Evolutionary conservation across 257 asterid species (phyloP), one percentile per base, ranked within the genome.

Genomic region (Lavandula angustifolia): DNA sequence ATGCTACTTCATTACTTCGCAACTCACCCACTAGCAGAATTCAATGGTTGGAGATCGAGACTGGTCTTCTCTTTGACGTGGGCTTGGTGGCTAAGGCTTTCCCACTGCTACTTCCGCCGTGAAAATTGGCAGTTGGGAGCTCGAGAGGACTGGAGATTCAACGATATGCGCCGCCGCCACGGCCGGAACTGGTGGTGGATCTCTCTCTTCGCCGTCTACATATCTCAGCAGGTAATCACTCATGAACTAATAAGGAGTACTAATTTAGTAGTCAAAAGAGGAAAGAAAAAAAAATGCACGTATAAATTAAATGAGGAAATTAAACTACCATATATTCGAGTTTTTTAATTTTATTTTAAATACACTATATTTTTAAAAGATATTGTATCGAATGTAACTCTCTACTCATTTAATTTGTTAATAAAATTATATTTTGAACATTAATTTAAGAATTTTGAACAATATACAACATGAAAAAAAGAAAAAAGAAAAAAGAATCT

Each of bases 81-180:
- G 88, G 60, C 79, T 63, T 92, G 98, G 98, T 80, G 87, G 55
- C 62, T 81, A 3, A 77, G 97, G 81, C 91, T 92, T 60, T 78
- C 78, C 2, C 94, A 92, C 74, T 89, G 88, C 79, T 92, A 92
- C 81, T 89, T 87, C 74, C 97, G 98, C 61, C 92, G 98, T 0
- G 98, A 92, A 63, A 81, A 77, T 10, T 92, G 97, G 98, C 96
- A 85, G 71, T 92, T 95, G 89, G 98, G 97, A 33, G 88, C 78
- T 9, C 81, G 94, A 31, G 95, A 92, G 76, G 98, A 92, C 70
- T 92, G 97, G 98, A 79, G 98, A 64, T 82, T 89, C 60, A 72
- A 77, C 44, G 96, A 89, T 70, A 76, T 92, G 89, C 74, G 82
- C 33, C 71, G 18, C 1, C 95, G 86, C 74, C 84, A 81, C 49